These are phyloP conservation scores for Fusarium sp. DNA, from an alignment of 2,329 filamentous ascomycete species.

Conservation along the genomic window DNA sequence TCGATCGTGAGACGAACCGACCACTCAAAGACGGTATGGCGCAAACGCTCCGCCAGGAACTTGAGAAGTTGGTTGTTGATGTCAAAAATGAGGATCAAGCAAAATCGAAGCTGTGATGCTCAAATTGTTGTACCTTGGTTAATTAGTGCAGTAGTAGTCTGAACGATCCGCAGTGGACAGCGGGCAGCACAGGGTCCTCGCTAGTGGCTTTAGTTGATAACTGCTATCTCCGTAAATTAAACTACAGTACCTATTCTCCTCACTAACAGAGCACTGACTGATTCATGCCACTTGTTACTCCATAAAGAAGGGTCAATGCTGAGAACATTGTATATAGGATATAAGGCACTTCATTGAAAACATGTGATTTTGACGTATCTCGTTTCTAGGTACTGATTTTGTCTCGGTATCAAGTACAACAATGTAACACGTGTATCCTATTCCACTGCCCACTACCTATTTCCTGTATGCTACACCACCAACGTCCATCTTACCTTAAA, in stretches of 20 bases:
- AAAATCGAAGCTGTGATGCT: slow-evolving; percentile 28
- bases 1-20: slow-evolving; percentile 76
- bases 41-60: slow-evolving; percentile 64
- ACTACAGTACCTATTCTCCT: neutral
- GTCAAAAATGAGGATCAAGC: neutral
- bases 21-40: slow-evolving; percentile 76
- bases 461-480: neutral
- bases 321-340: neutral
- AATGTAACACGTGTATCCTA: neutral
- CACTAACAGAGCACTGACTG: neutral
- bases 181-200: neutral
- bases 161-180: neutral
- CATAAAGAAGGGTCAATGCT: neutral
- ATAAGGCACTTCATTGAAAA: neutral
- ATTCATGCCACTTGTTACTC: neutral
- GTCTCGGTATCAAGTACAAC: neutral
- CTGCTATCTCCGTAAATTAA: neutral
- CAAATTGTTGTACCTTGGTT: neutral
- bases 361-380: neutral
- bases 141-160: neutral
- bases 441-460: neutral
- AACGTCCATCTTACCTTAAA: slow-evolving; percentile 1
- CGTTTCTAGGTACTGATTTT: neutral
- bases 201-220: neutral
- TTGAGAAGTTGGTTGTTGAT: slow-evolving; percentile 64